Conservation (phyloP, 495 filamentous ascomycete genomes). For the Annulohypoxylon stygium region DNA sequence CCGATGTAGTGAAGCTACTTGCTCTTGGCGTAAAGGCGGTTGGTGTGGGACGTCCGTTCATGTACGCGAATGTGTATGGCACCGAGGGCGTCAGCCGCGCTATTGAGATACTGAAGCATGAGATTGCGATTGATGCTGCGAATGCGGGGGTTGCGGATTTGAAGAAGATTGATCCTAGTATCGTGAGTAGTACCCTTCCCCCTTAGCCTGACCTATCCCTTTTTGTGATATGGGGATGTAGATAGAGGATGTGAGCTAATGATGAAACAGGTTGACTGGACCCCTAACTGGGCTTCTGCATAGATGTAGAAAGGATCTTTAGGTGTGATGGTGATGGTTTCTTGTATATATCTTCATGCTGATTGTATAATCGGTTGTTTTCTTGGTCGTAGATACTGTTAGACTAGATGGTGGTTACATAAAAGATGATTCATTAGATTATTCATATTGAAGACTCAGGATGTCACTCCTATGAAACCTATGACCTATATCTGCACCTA, state of each 20-base stretch:
- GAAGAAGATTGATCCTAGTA: slow-evolving; percentile 51
- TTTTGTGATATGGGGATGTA: not conserved
- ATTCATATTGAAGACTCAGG: too few relatives aligned
- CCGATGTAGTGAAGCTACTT: slow-evolving; percentile 60
- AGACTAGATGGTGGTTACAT: not conserved
- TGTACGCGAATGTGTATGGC: slow-evolving; percentile 61
- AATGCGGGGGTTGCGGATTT: slow-evolving; percentile 57
- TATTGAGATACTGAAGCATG: slow-evolving; percentile 53
- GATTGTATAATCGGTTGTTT: not conserved
- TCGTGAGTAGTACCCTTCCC: slow-evolving; percentile 26
- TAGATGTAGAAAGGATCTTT: slow-evolving; percentile 5
- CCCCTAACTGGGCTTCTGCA: slow-evolving; percentile 25
- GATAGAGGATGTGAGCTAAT: slow-evolving; percentile 7
- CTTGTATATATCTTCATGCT: slow-evolving; percentile 28
- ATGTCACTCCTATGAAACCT: too few relatives aligned
- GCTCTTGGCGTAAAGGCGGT: slow-evolving; percentile 62
- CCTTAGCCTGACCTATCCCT: not conserved
- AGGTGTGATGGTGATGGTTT: not conserved
- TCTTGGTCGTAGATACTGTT: not conserved
- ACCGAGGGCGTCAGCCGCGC: slow-evolving; percentile 53
- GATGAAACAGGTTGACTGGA: slow-evolving; percentile 31
- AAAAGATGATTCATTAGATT: not conserved
- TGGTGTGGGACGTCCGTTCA: slow-evolving; percentile 59
- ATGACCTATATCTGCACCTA: too few relatives aligned
- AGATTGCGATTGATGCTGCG: slow-evolving; percentile 56